phyloP scores from a whole-genome alignment of 2,329 filamentous ascomycete genomes.

The Botrytis tulipae region DNA sequence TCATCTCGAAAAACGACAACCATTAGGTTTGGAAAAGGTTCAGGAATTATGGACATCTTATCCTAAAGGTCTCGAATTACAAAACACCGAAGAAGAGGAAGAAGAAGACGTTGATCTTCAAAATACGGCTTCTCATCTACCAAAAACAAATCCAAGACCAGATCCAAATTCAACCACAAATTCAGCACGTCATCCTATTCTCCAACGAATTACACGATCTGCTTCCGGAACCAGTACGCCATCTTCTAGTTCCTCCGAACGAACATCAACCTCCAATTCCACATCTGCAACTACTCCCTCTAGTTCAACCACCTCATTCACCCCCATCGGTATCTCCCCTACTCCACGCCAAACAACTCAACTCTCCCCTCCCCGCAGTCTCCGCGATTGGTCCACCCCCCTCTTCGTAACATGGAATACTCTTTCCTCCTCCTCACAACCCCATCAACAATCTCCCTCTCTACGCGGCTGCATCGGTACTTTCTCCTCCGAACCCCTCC shows the following conservation, averaged over 20 bases:
- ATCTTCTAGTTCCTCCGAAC: slow-evolving; percentile 14
- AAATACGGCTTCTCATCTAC: background rate
- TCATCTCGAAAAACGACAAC: slow-evolving; percentile 66
- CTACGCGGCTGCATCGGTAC: slow-evolving; percentile 96
- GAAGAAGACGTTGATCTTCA: slow-evolving; percentile 1
- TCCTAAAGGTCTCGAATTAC: slow-evolving; percentile 41
- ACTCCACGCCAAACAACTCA: slow-evolving; percentile 29
- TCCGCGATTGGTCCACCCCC: slow-evolving; percentile 55
- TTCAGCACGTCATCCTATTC: slow-evolving; percentile 23
- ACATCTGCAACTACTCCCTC: slow-evolving; percentile 45
- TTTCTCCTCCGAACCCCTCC: slow-evolving; percentile 75
- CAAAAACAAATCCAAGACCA: background rate
- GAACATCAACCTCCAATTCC: slow-evolving; percentile 29
- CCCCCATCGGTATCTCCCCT: slow-evolving; percentile 27
- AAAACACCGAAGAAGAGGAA: slow-evolving; percentile 41
- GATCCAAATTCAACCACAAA: slow-evolving; percentile 2
- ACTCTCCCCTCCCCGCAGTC: slow-evolving; percentile 24
- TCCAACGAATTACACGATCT: slow-evolving; percentile 26
- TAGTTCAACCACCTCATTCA: slow-evolving; percentile 42
- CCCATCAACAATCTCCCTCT: slow-evolving; percentile 40
- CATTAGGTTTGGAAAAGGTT: slow-evolving; percentile 66
- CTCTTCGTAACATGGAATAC: slow-evolving; percentile 91
- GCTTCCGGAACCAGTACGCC: slow-evolving; percentile 11
- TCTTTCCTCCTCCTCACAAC: slow-evolving; percentile 46
- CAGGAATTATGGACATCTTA: slow-evolving; percentile 58